Percentiles rank a stretch among this genome's conserved stretches.
phyloP scores from a whole-genome alignment of 108 stramenopile genomes.

The Tribonema minus region DNA sequence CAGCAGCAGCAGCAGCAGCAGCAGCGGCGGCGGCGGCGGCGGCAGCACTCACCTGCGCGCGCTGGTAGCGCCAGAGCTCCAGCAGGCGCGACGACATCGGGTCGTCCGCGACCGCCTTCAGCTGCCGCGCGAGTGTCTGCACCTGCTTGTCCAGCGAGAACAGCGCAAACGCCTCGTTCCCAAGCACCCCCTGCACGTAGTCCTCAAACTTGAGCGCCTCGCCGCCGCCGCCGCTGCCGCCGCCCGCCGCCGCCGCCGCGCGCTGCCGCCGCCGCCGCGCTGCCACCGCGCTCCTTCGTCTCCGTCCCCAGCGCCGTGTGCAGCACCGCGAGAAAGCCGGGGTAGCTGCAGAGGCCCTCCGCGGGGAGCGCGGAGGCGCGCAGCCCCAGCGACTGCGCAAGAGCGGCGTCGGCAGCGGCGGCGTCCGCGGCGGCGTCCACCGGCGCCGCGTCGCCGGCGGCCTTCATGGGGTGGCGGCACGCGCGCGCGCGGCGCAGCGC shows the following conservation, averaged over 20 bases:
- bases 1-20: not conserved
- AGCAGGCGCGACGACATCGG: not conserved
- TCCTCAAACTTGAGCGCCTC: conserved; percentile 51
- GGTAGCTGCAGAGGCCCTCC: not conserved
- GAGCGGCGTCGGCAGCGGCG: not conserved
- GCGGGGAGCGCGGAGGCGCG: not conserved
- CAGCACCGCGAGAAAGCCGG: conserved; percentile 2
- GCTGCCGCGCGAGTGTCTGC: conserved; percentile 31
- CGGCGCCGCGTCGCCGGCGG: too few species aligned
- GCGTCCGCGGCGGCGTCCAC: not conserved
- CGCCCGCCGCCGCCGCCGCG: not conserved
- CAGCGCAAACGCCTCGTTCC: conserved; percentile 45
- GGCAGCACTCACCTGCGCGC: not conserved
- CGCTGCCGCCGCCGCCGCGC: too few species aligned
- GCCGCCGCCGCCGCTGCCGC: too few species aligned
- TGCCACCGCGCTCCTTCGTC: not conserved
- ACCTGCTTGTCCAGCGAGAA: conserved; percentile 57
- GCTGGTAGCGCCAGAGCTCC: conserved; percentile 9
- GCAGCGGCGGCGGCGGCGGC: not conserved
- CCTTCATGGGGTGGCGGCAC: too few species aligned
- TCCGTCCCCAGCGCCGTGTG: not conserved
- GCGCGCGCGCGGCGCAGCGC: too few species aligned
- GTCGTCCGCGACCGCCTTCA: conserved; percentile 39
- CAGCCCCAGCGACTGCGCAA: conserved; percentile 8
- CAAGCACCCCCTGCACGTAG: conserved; percentile 52